These are phyloP conservation scores for Candida gorgasii DNA, from an alignment of 805 yeast species.

Conservation along the genomic window DNA sequence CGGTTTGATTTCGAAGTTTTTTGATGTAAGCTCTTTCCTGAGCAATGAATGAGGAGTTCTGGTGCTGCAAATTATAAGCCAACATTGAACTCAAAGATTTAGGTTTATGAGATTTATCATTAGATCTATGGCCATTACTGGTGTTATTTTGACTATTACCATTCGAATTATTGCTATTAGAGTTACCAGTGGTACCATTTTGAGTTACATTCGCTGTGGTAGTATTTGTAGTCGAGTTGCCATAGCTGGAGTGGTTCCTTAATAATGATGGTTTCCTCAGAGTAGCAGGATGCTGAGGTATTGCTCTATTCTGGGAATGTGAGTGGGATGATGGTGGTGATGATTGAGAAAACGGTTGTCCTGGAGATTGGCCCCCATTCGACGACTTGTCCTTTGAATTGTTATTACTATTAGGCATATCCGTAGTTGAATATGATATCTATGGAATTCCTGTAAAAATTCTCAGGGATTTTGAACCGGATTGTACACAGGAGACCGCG, in stretches of 20 bases:
- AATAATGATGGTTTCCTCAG: conserved; percentile 17
- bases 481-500: background rate
- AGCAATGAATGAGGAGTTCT: conserved; percentile 39
- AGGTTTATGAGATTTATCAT: conserved; percentile 11
- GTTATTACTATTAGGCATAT: conserved; percentile 9
- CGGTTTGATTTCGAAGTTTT: conserved; percentile 58
- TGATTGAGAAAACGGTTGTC: conserved; percentile 3
- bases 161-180: background rate
- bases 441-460: conserved; percentile 2
- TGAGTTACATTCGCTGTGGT: background rate
- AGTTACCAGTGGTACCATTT: too few relatives aligned
- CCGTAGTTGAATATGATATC: background rate
- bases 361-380: conserved; percentile 10
- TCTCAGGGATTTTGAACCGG: conserved; percentile 3
- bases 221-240: background rate
- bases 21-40: conserved; percentile 70
- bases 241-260: conserved; percentile 17
- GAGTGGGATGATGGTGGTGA: background rate
- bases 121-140: conserved; percentile 11
- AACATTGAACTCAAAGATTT: conserved; percentile 17
- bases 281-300: conserved; percentile 13
- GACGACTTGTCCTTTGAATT: conserved; percentile 1
- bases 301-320: conserved; percentile 2
- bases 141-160: background rate
- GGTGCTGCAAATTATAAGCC: conserved; percentile 18